phyloP scores from a whole-genome alignment of 2,329 filamentous ascomycete genomes.

The Exophiala sp. region DNA sequence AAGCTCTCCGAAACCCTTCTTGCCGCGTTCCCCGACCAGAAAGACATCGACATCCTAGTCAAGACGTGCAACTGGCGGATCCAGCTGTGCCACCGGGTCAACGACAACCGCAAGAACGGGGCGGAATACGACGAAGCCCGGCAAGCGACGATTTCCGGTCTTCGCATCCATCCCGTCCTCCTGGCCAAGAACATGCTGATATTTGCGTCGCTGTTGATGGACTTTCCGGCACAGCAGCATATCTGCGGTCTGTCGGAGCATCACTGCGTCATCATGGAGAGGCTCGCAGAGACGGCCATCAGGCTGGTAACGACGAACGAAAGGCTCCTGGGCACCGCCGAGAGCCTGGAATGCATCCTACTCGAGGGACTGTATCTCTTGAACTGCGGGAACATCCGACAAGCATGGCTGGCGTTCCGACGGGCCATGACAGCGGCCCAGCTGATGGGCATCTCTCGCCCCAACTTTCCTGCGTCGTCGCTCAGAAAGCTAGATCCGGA shows the following conservation, averaged over 20 bases:
- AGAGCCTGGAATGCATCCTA: conserved; percentile 41
- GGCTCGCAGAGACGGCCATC: conserved; percentile 31
- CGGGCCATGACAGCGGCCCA: conserved; percentile 40
- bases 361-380: conserved; percentile 38
- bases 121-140: not conserved
- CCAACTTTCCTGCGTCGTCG: conserved; percentile 14
- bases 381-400: conserved; percentile 38
- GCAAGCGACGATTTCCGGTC: not conserved
- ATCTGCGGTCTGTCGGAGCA: not conserved
- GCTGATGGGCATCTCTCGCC: conserved; percentile 38
- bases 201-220: not conserved
- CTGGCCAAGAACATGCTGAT: conserved; percentile 6
- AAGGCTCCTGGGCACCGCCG: conserved; percentile 35
- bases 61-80: conserved; percentile 1
- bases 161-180: conserved; percentile 2
- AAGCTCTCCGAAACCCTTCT: conserved; percentile 30
- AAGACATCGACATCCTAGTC: conserved; percentile 37
- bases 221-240: not conserved
- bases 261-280: conserved; percentile 28
- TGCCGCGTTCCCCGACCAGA: conserved; percentile 37
- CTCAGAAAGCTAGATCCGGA: conserved; percentile 5
- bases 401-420: conserved; percentile 37
- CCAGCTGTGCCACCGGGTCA: not conserved
- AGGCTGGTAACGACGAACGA: conserved; percentile 37
- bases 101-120: too few relatives aligned